Evolutionary conservation across 2,329 filamentous ascomycete species (phyloP), one percentile per base, ranked within the genome.

Genomic region (Parafenestella ontariensis): DNA sequence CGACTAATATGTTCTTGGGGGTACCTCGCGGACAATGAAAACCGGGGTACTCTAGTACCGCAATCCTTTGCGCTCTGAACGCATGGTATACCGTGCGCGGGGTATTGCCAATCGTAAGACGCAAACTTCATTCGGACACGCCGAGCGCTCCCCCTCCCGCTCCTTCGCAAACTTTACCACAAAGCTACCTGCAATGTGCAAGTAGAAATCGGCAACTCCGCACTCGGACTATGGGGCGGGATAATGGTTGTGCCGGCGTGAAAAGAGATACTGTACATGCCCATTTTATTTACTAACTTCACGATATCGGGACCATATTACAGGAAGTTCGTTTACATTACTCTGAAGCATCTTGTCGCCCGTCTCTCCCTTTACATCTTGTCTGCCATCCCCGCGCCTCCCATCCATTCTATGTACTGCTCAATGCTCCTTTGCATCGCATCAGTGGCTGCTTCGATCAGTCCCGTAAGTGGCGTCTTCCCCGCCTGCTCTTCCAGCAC

Each of bases 391-490:
- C 77, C 77, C 39, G 65, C 64, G 17, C 71, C 75, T 3, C 76
- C 74, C 66, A 78, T 74, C 69, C 79, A 78, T 61, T 86, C 83
- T 75, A 86, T 86, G 69, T 81, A 82, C 49, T 77, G 72, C 73
- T 86, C 84, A 5, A 85, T 81, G 40, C 79, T 78, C 70, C 79
- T 77, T 71, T 85, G 82, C 77, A 86, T 86, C 33, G 76, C 76
- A 58, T 77, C 69, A 18, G 83, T 85, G 11, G 79, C 81, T 66
- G 83, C 77, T 71, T 86, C 84, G 64, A 86, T 77, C 52, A 85
- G 56, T 2, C 77, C 74, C 26, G 83, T 87, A 61, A 86, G 69
- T 0, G 82, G 81, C 29, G 80, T 78, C 56, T 78, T 79, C 1
- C 80, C 82, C 1, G 82, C 82, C 62, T 79, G 80, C 64, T 81